Evolutionary conservation across 2,329 filamentous ascomycete species (phyloP).

Genomic region (Talaromyces sp.): DNA sequence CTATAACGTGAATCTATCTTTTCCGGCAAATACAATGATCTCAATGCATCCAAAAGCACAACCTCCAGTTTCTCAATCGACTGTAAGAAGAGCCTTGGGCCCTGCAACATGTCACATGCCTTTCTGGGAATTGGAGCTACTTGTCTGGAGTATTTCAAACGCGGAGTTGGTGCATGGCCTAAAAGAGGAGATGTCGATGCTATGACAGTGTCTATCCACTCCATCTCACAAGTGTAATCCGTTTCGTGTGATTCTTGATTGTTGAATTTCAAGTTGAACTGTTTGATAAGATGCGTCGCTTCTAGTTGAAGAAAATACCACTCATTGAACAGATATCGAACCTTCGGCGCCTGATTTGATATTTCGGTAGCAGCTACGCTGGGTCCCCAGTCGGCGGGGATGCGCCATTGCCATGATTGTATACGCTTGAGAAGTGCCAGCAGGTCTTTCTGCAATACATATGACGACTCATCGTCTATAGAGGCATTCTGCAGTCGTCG

Average conservation of each 20-base stretch:
- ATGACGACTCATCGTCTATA: not conserved
- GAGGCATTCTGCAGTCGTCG: not conserved
- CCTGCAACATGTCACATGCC: not conserved
- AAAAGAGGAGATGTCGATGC: not conserved
- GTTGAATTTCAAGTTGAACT: not conserved
- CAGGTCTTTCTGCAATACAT: not conserved
- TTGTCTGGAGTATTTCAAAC: not conserved
- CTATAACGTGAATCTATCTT: not conserved
- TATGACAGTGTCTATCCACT: conserved; percentile 3
- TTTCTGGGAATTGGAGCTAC: not conserved
- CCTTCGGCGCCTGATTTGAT: not conserved
- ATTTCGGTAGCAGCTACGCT: not conserved
- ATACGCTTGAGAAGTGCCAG: not conserved
- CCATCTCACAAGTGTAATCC: not conserved
- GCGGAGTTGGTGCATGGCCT: not conserved
- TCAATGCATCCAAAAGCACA: conserved; percentile 3
- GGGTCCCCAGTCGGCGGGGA: not conserved
- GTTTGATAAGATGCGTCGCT: conserved; percentile 1
- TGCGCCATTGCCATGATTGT: not conserved
- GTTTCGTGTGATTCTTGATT: not conserved
- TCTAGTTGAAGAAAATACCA: not conserved
- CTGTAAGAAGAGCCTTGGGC: not conserved
- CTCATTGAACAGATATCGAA: conserved; percentile 6
- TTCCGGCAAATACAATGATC: not conserved
- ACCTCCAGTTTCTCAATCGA: not conserved